Evolutionary conservation across 2,329 filamentous ascomycete species (phyloP).

Genomic region (Penicillium sclerotigenum): DNA sequence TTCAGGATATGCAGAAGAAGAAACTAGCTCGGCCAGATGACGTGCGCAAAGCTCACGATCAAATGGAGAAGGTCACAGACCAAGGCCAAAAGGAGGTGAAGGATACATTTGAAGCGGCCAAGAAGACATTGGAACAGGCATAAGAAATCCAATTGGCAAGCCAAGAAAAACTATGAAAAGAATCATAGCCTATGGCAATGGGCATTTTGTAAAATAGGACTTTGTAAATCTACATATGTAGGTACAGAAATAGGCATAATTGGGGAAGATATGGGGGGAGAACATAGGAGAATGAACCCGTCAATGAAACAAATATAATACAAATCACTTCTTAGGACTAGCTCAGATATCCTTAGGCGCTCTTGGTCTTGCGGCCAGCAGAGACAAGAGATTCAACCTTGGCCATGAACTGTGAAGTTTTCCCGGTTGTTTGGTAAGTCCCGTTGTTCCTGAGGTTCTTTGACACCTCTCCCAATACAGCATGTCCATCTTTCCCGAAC

Average conservation of each 20-base stretch:
- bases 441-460: slow-evolving; percentile 42
- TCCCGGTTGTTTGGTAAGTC: slow-evolving; percentile 39
- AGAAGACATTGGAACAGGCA: slow-evolving; percentile 37
- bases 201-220: slow-evolving; percentile 6
- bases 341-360: slow-evolving; percentile 13
- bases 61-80: slow-evolving; percentile 48
- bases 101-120: slow-evolving; percentile 44
- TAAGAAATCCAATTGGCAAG: slow-evolving; percentile 12
- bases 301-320: slow-evolving; percentile 19
- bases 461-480: slow-evolving; percentile 33
- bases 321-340: slow-evolving; percentile 10
- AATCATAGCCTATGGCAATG: background rate
- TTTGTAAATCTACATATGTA: slow-evolving; percentile 20
- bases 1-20: slow-evolving; percentile 45
- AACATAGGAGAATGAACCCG: slow-evolving; percentile 1
- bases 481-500: slow-evolving; percentile 18
- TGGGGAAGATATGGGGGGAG: background rate
- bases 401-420: slow-evolving; percentile 36
- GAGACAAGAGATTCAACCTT: slow-evolving; percentile 39
- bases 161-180: background rate
- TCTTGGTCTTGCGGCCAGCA: slow-evolving; percentile 32
- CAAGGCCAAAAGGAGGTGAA: slow-evolving; percentile 48
- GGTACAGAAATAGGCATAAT: slow-evolving; percentile 6
- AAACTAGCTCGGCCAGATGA: slow-evolving; percentile 46
- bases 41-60: slow-evolving; percentile 45